These are phyloP conservation scores for Aspergillus saccharolyticus DNA, from an alignment of 495 filamentous ascomycete genomes.

Conservation along the genomic window DNA sequence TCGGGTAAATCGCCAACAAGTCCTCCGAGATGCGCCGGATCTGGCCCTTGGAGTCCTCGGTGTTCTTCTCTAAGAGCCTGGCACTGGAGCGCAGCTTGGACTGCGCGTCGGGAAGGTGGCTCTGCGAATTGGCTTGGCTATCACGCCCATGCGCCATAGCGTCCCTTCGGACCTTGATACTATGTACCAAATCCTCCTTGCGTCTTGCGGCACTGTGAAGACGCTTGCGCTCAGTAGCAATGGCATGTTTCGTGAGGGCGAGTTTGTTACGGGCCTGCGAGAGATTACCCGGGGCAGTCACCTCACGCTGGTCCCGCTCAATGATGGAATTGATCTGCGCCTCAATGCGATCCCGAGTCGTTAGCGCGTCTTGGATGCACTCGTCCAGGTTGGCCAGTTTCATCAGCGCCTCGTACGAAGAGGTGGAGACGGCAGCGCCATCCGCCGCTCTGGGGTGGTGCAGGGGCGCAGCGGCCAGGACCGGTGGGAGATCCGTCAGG, in stretches of 20 bases:
- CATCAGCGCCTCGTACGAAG: constrained; percentile 90
- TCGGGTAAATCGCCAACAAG: constrained; percentile 70
- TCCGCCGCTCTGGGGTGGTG: constrained; percentile 24
- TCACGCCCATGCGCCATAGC: constrained; percentile 61
- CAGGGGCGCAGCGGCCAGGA: constrained; percentile 26
- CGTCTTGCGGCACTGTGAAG: constrained; percentile 56
- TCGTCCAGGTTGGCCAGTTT: constrained; percentile 82
- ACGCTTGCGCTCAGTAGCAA: constrained; percentile 57
- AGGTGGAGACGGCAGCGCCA: constrained; percentile 48
- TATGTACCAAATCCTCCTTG: constrained; percentile 58
- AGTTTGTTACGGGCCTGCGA: constrained; percentile 62
- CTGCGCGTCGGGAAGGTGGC: constrained; percentile 46
- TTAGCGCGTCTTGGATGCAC: constrained; percentile 85
- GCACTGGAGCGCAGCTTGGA: constrained; percentile 53
- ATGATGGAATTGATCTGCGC: constrained; percentile 74
- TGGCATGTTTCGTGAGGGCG: constrained; percentile 51
- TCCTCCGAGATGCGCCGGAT: constrained; percentile 82
- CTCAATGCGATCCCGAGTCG: constrained; percentile 68
- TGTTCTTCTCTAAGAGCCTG: constrained; percentile 49
- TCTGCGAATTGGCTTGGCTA: constrained; percentile 49
- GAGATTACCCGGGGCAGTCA: constrained; percentile 44
- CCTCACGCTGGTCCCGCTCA: constrained; percentile 42
- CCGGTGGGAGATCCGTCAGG: constrained; percentile 54
- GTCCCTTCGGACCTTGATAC: constrained; percentile 57
- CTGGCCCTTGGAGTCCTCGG: constrained; percentile 67